Percentiles rank a stretch among this genome's conserved stretches.
Conservation (phyloP, 2,329 filamentous ascomycete genomes). For the Fusarium subglutinans region DNA sequence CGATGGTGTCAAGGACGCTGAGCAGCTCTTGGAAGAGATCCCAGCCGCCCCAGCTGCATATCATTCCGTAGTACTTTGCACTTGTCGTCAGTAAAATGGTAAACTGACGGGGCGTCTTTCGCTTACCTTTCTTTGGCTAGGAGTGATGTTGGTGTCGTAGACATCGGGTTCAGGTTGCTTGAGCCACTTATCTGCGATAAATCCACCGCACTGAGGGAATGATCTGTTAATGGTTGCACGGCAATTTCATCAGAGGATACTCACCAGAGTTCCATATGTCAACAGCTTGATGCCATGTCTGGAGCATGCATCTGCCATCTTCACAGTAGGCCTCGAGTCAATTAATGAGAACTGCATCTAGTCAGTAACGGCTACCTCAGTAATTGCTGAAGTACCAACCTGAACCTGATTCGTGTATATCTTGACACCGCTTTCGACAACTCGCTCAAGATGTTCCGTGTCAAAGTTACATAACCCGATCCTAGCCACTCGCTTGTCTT, state of each 20-base stretch:
- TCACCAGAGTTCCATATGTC: not conserved
- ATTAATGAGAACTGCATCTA: not conserved
- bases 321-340: not conserved
- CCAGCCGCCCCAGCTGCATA: not conserved
- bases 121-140: not conserved
- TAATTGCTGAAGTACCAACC: rapidly evolving
- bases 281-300: not conserved
- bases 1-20: not conserved
- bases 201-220: not conserved
- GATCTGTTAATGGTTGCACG: not conserved
- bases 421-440: not conserved
- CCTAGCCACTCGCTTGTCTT: not conserved
- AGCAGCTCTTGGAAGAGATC: not conserved
- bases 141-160: not conserved
- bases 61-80: not conserved
- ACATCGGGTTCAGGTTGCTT: not conserved
- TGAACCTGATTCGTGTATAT: not conserved
- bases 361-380: rapidly evolving
- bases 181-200: not conserved
- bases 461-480: not conserved
- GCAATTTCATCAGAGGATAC: rapidly evolving
- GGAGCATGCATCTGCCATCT: not conserved
- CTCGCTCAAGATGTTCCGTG: not conserved
- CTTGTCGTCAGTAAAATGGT: rapidly evolving
- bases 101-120: rapidly evolving